These are phyloP conservation scores for Tuctoria greenei DNA, from an alignment of 176 grass and related monocot species.

Conservation along the genomic window DNA sequence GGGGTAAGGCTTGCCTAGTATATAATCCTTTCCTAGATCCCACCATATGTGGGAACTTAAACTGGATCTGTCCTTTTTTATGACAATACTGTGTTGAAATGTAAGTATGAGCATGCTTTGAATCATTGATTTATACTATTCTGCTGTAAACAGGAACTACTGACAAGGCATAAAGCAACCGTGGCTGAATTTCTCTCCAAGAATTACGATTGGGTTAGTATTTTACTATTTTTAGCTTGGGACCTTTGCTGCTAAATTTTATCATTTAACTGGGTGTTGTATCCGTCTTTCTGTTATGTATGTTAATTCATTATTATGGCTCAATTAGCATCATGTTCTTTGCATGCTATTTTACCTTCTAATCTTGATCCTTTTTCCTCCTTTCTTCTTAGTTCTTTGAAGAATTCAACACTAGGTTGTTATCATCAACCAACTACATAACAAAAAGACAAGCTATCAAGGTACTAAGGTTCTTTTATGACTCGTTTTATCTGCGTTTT, in stretches of 20 bases:
- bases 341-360: conserved; percentile 20
- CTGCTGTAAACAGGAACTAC: conserved; percentile 68
- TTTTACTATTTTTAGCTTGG: conserved; percentile 47
- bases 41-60: too few relatives aligned
- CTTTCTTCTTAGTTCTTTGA: conserved; percentile 66
- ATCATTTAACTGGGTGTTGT: conserved; percentile 15
- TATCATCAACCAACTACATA: conserved; percentile 86
- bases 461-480: conserved; percentile 45
- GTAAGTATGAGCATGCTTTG: background rate
- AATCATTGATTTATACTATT: conserved; percentile 22
- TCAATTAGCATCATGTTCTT: background rate
- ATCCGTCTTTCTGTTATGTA: background rate
- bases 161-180: conserved; percentile 98
- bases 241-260: conserved; percentile 11
- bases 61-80: too few relatives aligned
- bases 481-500: background rate
- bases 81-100: background rate
- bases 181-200: conserved; percentile 96
- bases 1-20: too few relatives aligned
- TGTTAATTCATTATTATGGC: background rate
- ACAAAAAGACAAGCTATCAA: conserved; percentile 98
- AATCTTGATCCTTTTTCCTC: conserved; percentile 34
- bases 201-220: conserved; percentile 94
- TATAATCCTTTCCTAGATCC: too few relatives aligned
- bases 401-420: conserved; percentile 90